Evolutionary conservation across 2,329 filamentous ascomycete species (phyloP), one percentile per base, ranked within the genome.

Genomic region (Diatrype stigma): DNA sequence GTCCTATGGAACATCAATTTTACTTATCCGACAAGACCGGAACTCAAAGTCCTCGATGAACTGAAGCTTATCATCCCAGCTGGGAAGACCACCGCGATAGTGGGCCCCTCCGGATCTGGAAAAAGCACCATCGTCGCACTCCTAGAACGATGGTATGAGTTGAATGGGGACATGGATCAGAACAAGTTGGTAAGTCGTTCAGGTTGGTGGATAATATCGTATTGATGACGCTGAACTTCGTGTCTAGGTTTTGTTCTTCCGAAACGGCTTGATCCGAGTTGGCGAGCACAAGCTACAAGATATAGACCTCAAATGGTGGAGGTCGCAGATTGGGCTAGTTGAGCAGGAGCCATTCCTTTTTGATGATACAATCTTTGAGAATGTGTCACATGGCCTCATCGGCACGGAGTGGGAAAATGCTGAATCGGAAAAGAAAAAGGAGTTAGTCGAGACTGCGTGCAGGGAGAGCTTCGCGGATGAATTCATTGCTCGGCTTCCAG

Each of bases 51-150:
- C 0, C 70, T 89, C 1, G 76, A 87, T 56, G 69, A 75, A 2
- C 62, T 89, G 2, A 74, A 76, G 58, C 66, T 88, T 7, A 71
- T 69, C 1, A 79, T 89, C 46, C 75, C 79, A 42, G 75, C 80
- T 17, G 84, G 85, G n/a, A 86, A 87, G 60, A 79, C 83, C 1
- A 89, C 85, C 1, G 87, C 87, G 1, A 84, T 91, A 17, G 86
- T 91, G 14, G 87, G 87, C 0, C 81, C 85, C 1, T 88, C 84
- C 3, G 87, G 87, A 0, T 84, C 80, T 2, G 87, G 87, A 0
- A 91, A 91, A 65, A 88, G 84, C 48, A 91, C 87, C 1, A 81
- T 90, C 16, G 81, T 90, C 0, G 85, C 82, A 0, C 69, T 91
- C 2, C 73, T 90, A 3, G 81, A 90, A 62, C 73, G 86, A 23